phyloP scores from a whole-genome alignment of 2,329 filamentous ascomycete genomes.

The Pyrenophora teres region DNA sequence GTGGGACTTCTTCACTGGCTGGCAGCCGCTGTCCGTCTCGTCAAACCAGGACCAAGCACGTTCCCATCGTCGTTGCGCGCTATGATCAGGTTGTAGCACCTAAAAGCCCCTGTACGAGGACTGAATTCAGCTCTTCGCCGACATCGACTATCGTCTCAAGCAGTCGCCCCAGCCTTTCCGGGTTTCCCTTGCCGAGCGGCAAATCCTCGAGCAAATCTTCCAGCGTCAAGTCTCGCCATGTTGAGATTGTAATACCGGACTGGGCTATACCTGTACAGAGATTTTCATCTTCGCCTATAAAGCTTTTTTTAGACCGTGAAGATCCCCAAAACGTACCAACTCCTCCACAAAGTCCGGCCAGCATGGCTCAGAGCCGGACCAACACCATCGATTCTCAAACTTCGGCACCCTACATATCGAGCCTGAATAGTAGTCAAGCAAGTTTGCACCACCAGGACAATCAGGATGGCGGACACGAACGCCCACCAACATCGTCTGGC shows the following conservation, averaged over 20 bases:
- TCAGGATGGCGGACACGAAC: constrained; percentile 49
- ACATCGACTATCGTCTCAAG: constrained; percentile 40
- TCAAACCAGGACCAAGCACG: constrained; percentile 47
- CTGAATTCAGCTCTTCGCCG: constrained; percentile 39
- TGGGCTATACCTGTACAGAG: constrained; percentile 51
- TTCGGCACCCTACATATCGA: constrained; percentile 50
- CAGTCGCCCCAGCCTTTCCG: constrained; percentile 35
- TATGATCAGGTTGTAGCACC: constrained; percentile 48
- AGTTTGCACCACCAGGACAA: constrained; percentile 52
- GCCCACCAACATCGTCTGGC: constrained; percentile 35
- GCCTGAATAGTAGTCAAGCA: constrained; percentile 53
- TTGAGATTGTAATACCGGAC: constrained; percentile 55
- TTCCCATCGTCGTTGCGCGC: constrained; percentile 51
- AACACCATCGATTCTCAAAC: constrained; percentile 55
- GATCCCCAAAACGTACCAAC: constrained; percentile 21
- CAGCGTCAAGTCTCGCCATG: constrained; percentile 50
- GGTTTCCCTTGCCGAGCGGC: constrained; percentile 32
- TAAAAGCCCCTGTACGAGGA: constrained; percentile 43
- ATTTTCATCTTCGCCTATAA: constrained; percentile 43
- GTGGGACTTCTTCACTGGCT: constrained; percentile 25
- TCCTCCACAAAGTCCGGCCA: constrained; percentile 37
- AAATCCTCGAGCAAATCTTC: constrained; percentile 40
- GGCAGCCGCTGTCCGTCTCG: constrained; percentile 27
- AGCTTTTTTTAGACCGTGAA: constrained; percentile 29
- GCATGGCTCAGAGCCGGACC: constrained; percentile 53